phyloP scores from a whole-genome alignment of 2,329 filamentous ascomycete species.

The Alternaria solani region DNA sequence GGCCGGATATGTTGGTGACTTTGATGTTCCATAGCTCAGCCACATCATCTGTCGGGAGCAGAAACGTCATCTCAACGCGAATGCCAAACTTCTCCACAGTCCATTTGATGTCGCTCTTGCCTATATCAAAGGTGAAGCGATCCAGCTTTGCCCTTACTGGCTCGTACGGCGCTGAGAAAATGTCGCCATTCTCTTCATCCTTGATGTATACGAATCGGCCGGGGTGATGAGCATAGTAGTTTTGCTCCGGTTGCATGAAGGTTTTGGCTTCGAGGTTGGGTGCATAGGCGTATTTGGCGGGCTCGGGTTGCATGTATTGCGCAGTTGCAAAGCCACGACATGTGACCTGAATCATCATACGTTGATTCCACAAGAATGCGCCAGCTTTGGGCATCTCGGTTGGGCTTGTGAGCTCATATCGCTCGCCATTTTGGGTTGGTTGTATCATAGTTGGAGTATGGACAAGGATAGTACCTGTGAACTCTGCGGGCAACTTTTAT shows the following conservation, averaged over 20 bases:
- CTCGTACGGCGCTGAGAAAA: constrained; percentile 66
- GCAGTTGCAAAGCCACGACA: constrained; percentile 67
- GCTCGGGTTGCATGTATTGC: constrained; percentile 69
- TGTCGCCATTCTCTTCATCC: constrained; percentile 60
- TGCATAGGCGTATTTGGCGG: constrained; percentile 66
- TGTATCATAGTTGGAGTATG: constrained; percentile 42
- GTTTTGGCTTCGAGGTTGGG: constrained; percentile 66
- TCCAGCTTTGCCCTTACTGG: constrained; percentile 61
- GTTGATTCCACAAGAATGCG: constrained; percentile 67
- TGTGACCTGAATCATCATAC: constrained; percentile 68
- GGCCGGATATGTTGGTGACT: constrained; percentile 60
- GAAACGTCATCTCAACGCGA: constrained; percentile 61
- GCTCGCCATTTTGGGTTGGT: constrained; percentile 58
- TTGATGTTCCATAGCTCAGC: constrained; percentile 65
- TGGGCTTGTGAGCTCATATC: constrained; percentile 65
- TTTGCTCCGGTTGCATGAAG: constrained; percentile 69
- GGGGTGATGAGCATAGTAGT: constrained; percentile 66
- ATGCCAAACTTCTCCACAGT: constrained; percentile 61
- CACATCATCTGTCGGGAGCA: constrained; percentile 63
- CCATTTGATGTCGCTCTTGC: constrained; percentile 65
- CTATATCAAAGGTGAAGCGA: constrained; percentile 62
- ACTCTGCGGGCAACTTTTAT: constrained; percentile 22
- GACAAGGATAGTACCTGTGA: constrained; percentile 11
- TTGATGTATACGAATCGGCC: constrained; percentile 68
- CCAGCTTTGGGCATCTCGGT: constrained; percentile 65